These are phyloP conservation scores for Lecanicillium sp. DNA, from an alignment of 2,329 filamentous ascomycete genomes.

Conservation along the genomic window DNA sequence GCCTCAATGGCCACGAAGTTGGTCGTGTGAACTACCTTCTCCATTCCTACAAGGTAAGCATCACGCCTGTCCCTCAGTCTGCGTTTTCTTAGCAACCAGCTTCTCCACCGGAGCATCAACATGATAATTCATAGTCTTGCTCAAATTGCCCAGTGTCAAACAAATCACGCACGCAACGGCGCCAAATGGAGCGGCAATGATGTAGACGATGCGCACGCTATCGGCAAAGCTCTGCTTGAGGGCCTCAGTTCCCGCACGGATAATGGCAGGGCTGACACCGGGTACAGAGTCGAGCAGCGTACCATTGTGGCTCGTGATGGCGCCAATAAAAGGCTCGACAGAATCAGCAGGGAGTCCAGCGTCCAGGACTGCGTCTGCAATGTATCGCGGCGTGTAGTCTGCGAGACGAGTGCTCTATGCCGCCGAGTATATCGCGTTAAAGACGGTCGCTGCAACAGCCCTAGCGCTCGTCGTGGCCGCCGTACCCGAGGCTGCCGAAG, in stretches of 20 bases:
- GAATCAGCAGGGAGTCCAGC: conserved; percentile 1
- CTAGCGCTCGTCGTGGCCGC: conserved; percentile 4
- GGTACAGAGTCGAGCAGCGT: no score
- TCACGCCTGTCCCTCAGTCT: no score
- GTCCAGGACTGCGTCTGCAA: conserved; percentile 1
- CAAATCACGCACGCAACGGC: conserved; percentile 10
- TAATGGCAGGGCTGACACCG: no score
- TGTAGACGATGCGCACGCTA: conserved; percentile 11
- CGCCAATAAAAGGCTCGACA: no score
- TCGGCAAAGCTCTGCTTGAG: conserved; percentile 13
- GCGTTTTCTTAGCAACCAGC: no score
- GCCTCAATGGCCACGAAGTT: no score
- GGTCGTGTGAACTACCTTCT: no score
- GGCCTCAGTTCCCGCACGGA: conserved; percentile 8
- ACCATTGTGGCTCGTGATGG: no score
- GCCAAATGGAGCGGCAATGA: conserved; percentile 14
- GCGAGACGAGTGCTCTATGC: conserved; percentile 1
- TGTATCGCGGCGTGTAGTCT: conserved; percentile 4
- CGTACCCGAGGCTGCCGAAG: conserved; percentile 5
- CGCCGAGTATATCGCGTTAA: conserved; percentile 8
- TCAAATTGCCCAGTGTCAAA: conserved; percentile 11
- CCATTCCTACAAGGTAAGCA: no score
- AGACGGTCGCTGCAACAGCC: conserved; percentile 5
- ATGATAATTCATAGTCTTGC: conserved; percentile 11
- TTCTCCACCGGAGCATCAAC: conserved; percentile 14